Evolutionary conservation across 2,329 filamentous ascomycete species (phyloP), one percentile per base, ranked within the genome.

Genomic region (Claviceps sp.): DNA sequence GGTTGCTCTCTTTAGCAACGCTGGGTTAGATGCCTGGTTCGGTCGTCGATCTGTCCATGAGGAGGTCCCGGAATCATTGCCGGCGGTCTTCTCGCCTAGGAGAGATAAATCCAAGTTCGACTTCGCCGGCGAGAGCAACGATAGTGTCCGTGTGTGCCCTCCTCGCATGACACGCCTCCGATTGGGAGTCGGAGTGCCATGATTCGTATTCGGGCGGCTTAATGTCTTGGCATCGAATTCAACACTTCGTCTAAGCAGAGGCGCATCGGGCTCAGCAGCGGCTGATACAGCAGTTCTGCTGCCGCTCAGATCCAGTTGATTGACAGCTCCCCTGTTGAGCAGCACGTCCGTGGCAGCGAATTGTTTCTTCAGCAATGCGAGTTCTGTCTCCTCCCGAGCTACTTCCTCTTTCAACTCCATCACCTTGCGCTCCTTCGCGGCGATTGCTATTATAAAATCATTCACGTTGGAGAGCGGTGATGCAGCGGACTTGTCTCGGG

Each of bases 351-450:
- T 82, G 14, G 74, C 70, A 1, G 87, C 79, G 84, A 88, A 97
- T 66, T 89, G 85, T 61, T 79, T 84, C 73, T 96, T 97, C 55
- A 98, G 73, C 43, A 73, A 78, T 47, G 74, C 72, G 42, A 98
- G 73, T 47, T 95, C 86, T 13, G 73, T 70, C 65, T 98, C 91
- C 5, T 93, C 91, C 54, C 83, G 84, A 24, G 74, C 72, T n/a
- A 98, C 73, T 67, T 97, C 91, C 66, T 98, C 93, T 54, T 84
- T 85, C 50, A 98, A 73, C 68, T 97, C 93, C 53, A 98, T 71
- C 1, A 98, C 91, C 58, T 82, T 83, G 53, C 93, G 79, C 70
- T 98, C 93, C 69, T 97, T 90, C 14, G 88, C 84, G 45, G 93
- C 93, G 61, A 98, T 85, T 53, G 90, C 86, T 55, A 89, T 90